phyloP scores from a whole-genome alignment of 768 basidiomycete species.

The Candolleomyces aberdarensis region DNA sequence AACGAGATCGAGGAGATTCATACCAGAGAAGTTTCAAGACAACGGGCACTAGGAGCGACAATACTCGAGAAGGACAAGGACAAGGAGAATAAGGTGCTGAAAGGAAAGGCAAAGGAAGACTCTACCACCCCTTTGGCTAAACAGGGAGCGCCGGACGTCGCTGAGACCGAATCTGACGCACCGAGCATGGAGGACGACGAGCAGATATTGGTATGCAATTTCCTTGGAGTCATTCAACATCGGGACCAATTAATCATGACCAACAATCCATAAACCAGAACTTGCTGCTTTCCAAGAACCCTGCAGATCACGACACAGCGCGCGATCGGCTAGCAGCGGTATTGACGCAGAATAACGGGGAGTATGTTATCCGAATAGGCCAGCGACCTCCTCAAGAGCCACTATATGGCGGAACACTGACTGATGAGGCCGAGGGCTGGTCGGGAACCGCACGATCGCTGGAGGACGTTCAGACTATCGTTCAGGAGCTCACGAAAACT shows the following conservation, averaged over 20 bases:
- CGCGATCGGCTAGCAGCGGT: conserved; percentile 64
- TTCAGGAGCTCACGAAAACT: conserved; percentile 38
- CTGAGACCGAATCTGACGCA: neutral
- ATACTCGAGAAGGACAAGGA: conserved; percentile 26
- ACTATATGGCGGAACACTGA: conserved; percentile 54
- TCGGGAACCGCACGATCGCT: conserved; percentile 46
- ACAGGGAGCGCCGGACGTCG: conserved; percentile 8
- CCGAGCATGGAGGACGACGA: conserved; percentile 48
- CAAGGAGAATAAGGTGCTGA: conserved; percentile 32
- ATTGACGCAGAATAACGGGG: conserved; percentile 66
- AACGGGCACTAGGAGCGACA: conserved; percentile 34
- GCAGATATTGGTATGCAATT: conserved; percentile 45
- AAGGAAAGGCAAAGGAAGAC: conserved; percentile 43
- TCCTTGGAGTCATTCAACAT: conserved; percentile 4
- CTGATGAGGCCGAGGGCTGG: conserved; percentile 50
- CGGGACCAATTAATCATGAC: conserved; percentile 5
- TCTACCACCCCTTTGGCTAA: conserved; percentile 9
- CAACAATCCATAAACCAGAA: conserved; percentile 27
- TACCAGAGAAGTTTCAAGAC: conserved; percentile 61
- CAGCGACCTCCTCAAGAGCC: conserved; percentile 54
- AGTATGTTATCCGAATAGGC: conserved; percentile 75
- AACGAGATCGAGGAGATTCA: conserved; percentile 77
- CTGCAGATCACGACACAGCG: conserved; percentile 48
- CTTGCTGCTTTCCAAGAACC: conserved; percentile 40
- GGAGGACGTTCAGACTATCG: conserved; percentile 50